Conservation (phyloP, 2,329 filamentous ascomycete species). For the Cladosporium sphaerospermum region DNA sequence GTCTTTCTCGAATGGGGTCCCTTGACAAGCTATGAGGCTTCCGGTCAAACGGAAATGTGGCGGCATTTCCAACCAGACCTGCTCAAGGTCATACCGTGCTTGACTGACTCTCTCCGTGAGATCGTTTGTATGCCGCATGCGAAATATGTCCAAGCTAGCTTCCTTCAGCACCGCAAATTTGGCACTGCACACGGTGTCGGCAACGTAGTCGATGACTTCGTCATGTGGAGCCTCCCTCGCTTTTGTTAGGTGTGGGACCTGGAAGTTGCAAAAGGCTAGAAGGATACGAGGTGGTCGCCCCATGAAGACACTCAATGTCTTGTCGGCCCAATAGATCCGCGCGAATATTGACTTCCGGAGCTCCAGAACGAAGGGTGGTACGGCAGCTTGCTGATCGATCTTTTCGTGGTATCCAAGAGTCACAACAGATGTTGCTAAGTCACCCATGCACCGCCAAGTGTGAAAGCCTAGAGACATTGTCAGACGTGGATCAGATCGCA, state of each 20-base stretch:
- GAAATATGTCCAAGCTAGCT: conserved; percentile 28
- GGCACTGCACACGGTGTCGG: conserved; percentile 28
- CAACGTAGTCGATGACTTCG: conserved; percentile 19
- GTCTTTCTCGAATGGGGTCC: conserved; percentile 23
- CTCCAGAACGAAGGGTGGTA: conserved; percentile 36
- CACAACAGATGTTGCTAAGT: conserved; percentile 42
- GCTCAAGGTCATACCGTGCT: conserved; percentile 10
- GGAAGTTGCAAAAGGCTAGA: conserved; percentile 38
- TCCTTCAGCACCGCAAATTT: conserved; percentile 30
- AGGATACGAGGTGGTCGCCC: conserved; percentile 44
- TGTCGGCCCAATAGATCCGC: conserved; percentile 42
- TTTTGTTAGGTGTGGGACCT: conserved; percentile 9
- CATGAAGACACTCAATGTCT: conserved; percentile 45
- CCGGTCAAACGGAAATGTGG: conserved; percentile 15
- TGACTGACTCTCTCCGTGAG: background rate
- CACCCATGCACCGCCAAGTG: conserved; percentile 43
- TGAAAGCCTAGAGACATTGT: conserved; percentile 34
- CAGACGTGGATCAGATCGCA: background rate
- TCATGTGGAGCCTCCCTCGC: background rate
- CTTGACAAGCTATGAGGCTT: background rate
- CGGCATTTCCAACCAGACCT: conserved; percentile 25
- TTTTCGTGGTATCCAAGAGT: conserved; percentile 45
- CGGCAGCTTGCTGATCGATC: conserved; percentile 22
- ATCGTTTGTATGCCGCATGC: conserved; percentile 15
- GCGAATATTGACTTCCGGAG: conserved; percentile 38